phyloP scores from a whole-genome alignment of 441 rosid genomes.

The Eruca vesicaria region DNA sequence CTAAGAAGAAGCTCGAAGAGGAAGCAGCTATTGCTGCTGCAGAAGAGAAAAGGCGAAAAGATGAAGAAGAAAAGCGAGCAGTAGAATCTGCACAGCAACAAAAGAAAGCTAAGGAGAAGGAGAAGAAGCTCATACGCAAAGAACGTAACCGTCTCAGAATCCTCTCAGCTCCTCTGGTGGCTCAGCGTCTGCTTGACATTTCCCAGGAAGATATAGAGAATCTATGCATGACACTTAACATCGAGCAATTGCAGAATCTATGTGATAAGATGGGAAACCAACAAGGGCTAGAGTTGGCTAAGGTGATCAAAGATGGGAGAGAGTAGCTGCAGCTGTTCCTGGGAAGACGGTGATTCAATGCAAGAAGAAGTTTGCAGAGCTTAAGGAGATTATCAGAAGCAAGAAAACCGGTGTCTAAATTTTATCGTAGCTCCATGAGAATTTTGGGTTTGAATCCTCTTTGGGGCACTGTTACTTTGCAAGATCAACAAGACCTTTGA shows the following conservation, averaged over 20 bases:
- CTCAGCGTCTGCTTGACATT: constrained; percentile 59
- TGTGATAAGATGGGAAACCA: constrained; percentile 71
- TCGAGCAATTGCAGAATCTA: constrained; percentile 60
- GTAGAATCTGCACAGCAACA: constrained; percentile 85
- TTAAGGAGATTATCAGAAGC: constrained; percentile 84
- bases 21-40: constrained; percentile 82
- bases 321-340: constrained; percentile 97
- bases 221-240: constrained; percentile 70
- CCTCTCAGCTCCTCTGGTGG: constrained; percentile 60
- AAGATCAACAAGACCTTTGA: neutral
- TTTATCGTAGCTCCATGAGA: constrained; percentile 21
- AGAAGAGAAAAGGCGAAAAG: constrained; percentile 76
- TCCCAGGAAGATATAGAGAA: constrained; percentile 73
- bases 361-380: constrained; percentile 81
- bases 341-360: constrained; percentile 91
- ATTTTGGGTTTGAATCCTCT: constrained; percentile 35
- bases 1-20: constrained; percentile 86
- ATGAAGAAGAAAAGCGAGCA: constrained; percentile 75
- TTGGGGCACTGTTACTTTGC: constrained; percentile 10
- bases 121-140: constrained; percentile 88
- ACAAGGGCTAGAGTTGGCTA: constrained; percentile 58
- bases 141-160: constrained; percentile 86
- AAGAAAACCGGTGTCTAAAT: constrained; percentile 59
- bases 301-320: constrained; percentile 71
- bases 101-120: constrained; percentile 85